These are phyloP conservation scores for Dimocarpus longan DNA, from an alignment of 345 rosid species.

Conservation along the genomic window DNA sequence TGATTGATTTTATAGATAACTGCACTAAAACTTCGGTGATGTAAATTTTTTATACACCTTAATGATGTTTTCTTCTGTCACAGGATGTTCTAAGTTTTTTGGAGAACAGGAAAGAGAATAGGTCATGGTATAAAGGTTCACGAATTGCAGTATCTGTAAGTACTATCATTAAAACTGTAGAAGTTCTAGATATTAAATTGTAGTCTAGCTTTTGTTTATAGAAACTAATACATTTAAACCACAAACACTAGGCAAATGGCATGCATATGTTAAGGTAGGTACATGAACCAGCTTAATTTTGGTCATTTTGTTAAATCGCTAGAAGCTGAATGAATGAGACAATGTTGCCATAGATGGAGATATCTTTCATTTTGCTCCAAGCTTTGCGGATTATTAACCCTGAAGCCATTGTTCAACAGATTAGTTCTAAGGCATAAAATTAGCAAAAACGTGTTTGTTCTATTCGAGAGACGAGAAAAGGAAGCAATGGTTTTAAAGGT, in stretches of 20 bases:
- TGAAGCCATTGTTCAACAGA: not conserved
- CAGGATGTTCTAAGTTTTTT: conserved; percentile 88
- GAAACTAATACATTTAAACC: not conserved
- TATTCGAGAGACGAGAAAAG: not conserved
- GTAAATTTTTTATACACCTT: not conserved
- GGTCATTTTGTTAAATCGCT: not conserved
- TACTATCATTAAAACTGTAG: conserved; percentile 11
- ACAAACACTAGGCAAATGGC: not conserved
- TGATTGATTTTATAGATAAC: conserved; percentile 5
- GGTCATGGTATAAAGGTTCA: conserved; percentile 96
- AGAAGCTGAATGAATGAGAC: not conserved
- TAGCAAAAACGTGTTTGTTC: not conserved
- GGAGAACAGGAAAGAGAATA: conserved; percentile 94
- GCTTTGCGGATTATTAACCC: not conserved
- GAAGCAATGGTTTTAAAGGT: not conserved
- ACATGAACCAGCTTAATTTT: not conserved
- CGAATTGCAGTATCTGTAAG: conserved; percentile 85
- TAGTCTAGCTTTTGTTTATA: not conserved
- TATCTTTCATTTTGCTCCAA: not conserved
- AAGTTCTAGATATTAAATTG: conserved; percentile 5
- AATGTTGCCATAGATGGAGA: too few species aligned
- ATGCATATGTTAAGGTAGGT: not conserved
- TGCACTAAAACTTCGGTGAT: not conserved
- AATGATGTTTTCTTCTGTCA: conserved; percentile 6
- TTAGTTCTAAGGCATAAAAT: not conserved